Conservation (phyloP, 805 yeast genomes). For the Cephaloascus albidus region DNA sequence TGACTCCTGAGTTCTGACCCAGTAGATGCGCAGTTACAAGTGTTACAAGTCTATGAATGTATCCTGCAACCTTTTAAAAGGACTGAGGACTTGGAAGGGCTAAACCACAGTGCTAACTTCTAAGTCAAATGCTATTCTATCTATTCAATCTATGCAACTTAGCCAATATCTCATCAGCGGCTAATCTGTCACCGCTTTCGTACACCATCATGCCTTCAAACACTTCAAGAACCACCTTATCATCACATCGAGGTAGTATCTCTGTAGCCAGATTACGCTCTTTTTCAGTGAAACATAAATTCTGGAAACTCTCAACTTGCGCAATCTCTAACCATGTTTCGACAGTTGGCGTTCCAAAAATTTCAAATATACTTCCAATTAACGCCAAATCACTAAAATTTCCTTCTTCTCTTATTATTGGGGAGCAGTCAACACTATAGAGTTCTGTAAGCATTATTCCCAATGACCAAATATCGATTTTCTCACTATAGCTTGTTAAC, state of each 20-base stretch:
- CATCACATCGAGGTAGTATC: conserved; percentile 25
- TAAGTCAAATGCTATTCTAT: too few species aligned
- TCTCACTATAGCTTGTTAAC: conserved; percentile 37
- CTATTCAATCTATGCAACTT: too few species aligned
- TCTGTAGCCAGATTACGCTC: conserved; percentile 8
- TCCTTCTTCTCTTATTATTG: conserved; percentile 28
- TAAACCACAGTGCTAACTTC: too few species aligned
- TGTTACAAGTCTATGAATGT: too few species aligned
- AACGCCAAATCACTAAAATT: conserved; percentile 48
- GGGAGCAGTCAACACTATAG: conserved; percentile 25
- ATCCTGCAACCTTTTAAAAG: too few species aligned
- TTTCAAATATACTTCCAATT: conserved; percentile 40
- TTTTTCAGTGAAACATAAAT: conserved; percentile 15
- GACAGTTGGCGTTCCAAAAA: conserved; percentile 56
- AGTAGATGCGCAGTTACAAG: too few species aligned
- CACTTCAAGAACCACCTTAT: conserved; percentile 9
- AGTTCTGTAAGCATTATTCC: conserved; percentile 56
- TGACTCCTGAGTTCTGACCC: too few species aligned
- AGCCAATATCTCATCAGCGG: conserved; percentile 18
- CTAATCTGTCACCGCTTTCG: conserved; percentile 19
- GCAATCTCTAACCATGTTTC: conserved; percentile 33
- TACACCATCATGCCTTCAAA: conserved; percentile 36
- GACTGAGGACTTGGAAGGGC: too few species aligned
- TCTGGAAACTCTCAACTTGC: conserved; percentile 21
- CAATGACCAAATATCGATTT: conserved; percentile 64